A percentile compares a stretch with the other conserved stretches of the same genome.
phyloP scores from a whole-genome alignment of 345 rosid species.

The Aurinia saxatilis region DNA sequence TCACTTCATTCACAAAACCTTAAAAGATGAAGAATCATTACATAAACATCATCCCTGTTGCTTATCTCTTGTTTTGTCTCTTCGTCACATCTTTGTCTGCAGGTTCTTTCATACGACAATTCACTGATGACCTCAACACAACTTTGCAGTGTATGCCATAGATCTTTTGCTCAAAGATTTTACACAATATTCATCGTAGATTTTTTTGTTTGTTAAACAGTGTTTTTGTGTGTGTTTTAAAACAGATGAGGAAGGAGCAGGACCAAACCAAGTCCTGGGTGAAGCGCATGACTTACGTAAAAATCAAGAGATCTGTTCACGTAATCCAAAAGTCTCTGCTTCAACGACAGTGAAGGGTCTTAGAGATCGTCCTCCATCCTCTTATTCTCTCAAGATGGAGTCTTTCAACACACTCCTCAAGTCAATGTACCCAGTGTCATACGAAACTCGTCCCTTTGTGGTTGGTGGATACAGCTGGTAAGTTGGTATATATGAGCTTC shows the following conservation, averaged over 20 bases:
- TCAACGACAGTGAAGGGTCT: neutral
- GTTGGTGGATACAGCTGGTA: neutral
- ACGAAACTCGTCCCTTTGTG: neutral
- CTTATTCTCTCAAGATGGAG: neutral
- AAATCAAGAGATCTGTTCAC: neutral
- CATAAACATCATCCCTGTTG: neutral
- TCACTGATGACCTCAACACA: constrained; percentile 10
- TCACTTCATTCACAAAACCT: neutral
- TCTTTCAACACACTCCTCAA: neutral
- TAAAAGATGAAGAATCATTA: neutral
- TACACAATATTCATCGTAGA: neutral
- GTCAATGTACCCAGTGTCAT: neutral
- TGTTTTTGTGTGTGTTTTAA: neutral
- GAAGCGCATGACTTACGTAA: neutral
- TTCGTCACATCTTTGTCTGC: constrained; percentile 8
- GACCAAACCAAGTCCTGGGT: neutral
- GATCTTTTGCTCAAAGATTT: neutral
- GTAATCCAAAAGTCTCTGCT: neutral
- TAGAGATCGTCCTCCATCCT: neutral
- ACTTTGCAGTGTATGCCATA: constrained; percentile 1
- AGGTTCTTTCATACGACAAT: constrained; percentile 9
- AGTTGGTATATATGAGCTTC: neutral
- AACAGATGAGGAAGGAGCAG: neutral
- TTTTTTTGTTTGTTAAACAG: neutral
- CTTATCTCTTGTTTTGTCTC: constrained; percentile 12